phyloP scores from a whole-genome alignment of 1,284 basidiomycete genomes.

The Polyporus tsugae region DNA sequence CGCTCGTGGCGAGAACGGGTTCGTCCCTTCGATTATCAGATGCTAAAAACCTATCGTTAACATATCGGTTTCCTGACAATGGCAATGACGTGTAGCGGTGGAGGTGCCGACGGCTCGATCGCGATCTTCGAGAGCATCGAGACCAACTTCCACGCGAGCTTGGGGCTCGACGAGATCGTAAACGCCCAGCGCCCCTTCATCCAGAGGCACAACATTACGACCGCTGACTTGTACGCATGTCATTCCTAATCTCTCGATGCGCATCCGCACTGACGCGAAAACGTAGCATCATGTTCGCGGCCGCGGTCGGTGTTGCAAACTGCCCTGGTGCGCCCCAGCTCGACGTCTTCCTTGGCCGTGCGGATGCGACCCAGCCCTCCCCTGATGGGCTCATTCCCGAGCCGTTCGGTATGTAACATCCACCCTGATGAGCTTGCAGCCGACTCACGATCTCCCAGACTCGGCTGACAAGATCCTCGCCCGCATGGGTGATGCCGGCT shows the following conservation, averaged over 20 bases:
- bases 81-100: constrained; percentile 25
- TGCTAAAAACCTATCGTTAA: not conserved
- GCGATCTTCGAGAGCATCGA: constrained; percentile 36
- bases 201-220: constrained; percentile 35
- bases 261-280: too few species aligned
- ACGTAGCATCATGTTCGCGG: constrained; percentile 42
- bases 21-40: not conserved
- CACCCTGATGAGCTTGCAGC: not conserved
- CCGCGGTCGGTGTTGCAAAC: constrained; percentile 40
- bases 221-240: constrained; percentile 34
- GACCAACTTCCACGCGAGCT: constrained; percentile 37
- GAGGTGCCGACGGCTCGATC: constrained; percentile 40
- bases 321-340: constrained; percentile 44
- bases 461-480: constrained; percentile 38
- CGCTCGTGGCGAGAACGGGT: constrained; percentile 33
- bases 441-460: constrained; percentile 25
- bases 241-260: not conserved
- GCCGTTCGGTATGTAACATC: constrained; percentile 40
- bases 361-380: constrained; percentile 39
- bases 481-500: constrained; percentile 38
- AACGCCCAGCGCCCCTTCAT: constrained; percentile 33
- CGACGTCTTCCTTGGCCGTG: constrained; percentile 43
- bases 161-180: constrained; percentile 34
- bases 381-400: constrained; percentile 49
- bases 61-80: not conserved